Evolutionary conservation across 2,329 filamentous ascomycete genomes (phyloP), one percentile per base, ranked within the genome.

Genomic region (Talaromyces sp.): DNA sequence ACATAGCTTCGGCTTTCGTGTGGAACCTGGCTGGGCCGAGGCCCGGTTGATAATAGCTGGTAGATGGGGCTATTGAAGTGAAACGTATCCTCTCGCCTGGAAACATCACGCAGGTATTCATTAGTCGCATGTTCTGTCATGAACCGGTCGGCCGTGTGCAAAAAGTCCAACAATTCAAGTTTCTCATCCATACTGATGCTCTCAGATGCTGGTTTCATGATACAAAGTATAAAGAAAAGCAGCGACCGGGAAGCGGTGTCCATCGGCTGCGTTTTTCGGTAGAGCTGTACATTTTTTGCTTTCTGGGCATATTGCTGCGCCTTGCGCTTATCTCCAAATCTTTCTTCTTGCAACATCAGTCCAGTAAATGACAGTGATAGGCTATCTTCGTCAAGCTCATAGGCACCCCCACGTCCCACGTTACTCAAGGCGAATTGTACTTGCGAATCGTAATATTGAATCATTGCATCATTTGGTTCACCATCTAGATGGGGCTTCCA

Each of bases 1-100:
- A 77, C 74, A 60, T 74, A 77, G 56, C 68, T 67, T 38, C 74
- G 75, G 12, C 69, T 69, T 32, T 67, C 70, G 0, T 67, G 62
- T 14, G 75, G 74, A 6, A 77, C 70, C 51, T 69, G 69, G 5
- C 72, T 72, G 12, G 75, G 75, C 19, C 69, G 72, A 11, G 75
- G 75, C 8, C 75, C 75, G 59, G 70, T 74, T n/a, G 75, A 76
- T n/a, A 77, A 69, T 6, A 77, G 61, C 14, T 71, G 67, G 56
- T 75, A 76, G 9, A 77, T 65, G 19, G 74, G 70, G 53, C 72
- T 68, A 17, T 69, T 69, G 69, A 76, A 76, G 50, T 73, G 66
- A 46, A 77, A 77, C 0, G 68, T 66, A 10, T 65, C 57, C 17
- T 62, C 65, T 35, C 73, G 68, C 48, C 69, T 66, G 5, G 74